These are phyloP conservation scores for Scytalidium lignicola DNA, from an alignment of 2,329 filamentous ascomycete genomes.

Conservation along the genomic window DNA sequence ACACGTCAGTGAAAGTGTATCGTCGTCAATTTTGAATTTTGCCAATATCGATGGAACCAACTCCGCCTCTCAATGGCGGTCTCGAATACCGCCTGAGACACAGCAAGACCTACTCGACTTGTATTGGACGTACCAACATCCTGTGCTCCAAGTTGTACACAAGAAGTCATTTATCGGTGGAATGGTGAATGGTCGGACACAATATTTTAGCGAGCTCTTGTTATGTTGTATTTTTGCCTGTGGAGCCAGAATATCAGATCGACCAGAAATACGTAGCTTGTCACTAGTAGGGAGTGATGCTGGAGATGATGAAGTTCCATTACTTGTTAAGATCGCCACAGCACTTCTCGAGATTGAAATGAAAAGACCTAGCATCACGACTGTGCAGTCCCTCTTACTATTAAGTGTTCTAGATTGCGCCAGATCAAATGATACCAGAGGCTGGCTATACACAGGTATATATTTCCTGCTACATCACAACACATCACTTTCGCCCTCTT, in stretches of 20 bases:
- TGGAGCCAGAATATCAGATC: not conserved
- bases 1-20: not conserved
- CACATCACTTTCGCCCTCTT: too few relatives aligned
- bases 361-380: not conserved
- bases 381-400: not conserved
- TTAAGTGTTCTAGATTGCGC: not conserved
- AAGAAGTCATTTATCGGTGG: not conserved
- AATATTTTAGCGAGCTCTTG: not conserved
- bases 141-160: not conserved
- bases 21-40: not conserved
- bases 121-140: not conserved
- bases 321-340: not conserved
- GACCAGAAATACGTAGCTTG: not conserved
- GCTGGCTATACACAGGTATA: not conserved
- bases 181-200: not conserved
- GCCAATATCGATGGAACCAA: not conserved
- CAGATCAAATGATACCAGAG: not conserved
- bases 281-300: not conserved
- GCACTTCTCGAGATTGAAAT: not conserved
- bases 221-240: not conserved
- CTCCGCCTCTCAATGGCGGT: not conserved
- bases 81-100: not conserved
- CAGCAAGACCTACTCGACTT: not conserved
- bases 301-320: not conserved
- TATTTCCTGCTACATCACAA: too few relatives aligned